Evolutionary conservation across 257 asterid genomes (phyloP), one percentile per base, ranked within the genome.

Genomic region (Linderniella brevidens): DNA sequence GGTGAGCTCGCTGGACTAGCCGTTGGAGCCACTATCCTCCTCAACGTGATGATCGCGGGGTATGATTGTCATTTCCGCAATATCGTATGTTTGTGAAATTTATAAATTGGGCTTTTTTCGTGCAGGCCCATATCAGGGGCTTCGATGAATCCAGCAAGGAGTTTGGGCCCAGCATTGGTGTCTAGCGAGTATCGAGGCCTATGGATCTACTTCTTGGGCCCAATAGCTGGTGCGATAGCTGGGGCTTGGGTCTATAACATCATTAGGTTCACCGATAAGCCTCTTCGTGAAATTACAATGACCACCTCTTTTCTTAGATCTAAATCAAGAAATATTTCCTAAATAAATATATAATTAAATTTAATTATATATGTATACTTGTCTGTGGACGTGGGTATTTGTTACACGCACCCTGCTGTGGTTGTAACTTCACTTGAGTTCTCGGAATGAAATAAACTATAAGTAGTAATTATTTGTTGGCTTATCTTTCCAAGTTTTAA

Each of bases 1-100:
- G 96, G 97, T 37, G 97, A 86, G 60, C 87, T 86, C 46, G 97
- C 94, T 16, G 97, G 97, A n/a, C 65, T 86, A 13, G 97, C 97
- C 0, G 75, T 86, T 66, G 97, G 97, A 61, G 75, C 97, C 50
- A 80, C 93, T 52, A 65, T 86, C 52, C 59, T 82, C 63, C 87
- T 82, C 1, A 86, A 86, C 63, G 94, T 82, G 5, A 82, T 86
- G 93, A 65, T 82, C 53, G 87, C 93, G 8, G 96, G 86, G 96
- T 85, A 57, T 15, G 74, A 5, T 6, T 12, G 46, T 41, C 46
- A 11, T 6, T 5, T 5, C 4, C 5, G 15, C 14, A 6, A n/a
- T 41, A 11, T n/a, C 3, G n/a, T n/a, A n/a, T 63, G 37, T 20
- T 25, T 25, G 32, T 25, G 6, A 25, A 2, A 25, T 25, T 6